These are phyloP conservation scores for Xylariaceae sp. DNA, from an alignment of 2,329 filamentous ascomycete genomes.

Conservation along the genomic window DNA sequence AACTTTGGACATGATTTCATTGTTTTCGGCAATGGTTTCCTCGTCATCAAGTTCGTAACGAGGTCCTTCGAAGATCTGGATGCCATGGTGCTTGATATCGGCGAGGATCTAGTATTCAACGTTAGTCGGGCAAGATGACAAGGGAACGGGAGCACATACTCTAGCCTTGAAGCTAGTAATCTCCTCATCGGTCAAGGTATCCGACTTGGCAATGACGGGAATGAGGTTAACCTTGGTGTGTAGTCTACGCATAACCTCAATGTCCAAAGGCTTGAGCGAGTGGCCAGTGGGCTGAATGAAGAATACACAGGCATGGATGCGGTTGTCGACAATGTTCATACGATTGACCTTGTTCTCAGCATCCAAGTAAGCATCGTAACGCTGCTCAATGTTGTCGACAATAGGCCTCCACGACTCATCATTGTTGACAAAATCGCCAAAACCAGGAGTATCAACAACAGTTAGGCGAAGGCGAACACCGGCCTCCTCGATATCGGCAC, in stretches of 20 bases:
- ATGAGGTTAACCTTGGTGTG: slow-evolving; percentile 99
- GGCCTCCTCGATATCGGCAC: slow-evolving; percentile 96
- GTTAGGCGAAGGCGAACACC: slow-evolving; percentile 94
- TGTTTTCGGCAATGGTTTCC: slow-evolving; percentile 99
- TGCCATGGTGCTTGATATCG: slow-evolving; percentile 94
- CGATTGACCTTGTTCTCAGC: slow-evolving; percentile 99
- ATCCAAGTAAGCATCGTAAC: slow-evolving; percentile 96
- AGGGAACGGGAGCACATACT: slow-evolving; percentile 55
- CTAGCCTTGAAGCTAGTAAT: slow-evolving; percentile 91
- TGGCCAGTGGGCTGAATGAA: slow-evolving; percentile 99
- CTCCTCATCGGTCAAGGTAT: slow-evolving; percentile 96
- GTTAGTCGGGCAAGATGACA: slow-evolving; percentile 4
- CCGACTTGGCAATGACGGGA: slow-evolving; percentile 96
- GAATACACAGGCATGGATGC: slow-evolving; percentile 97
- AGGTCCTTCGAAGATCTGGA: slow-evolving; percentile 98
- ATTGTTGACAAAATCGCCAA: slow-evolving; percentile 99
- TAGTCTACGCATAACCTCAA: slow-evolving; percentile 98
- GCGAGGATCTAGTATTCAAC: slow-evolving; percentile 69
- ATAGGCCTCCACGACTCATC: slow-evolving; percentile 99
- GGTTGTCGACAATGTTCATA: slow-evolving; percentile 99
- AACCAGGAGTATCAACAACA: slow-evolving; percentile 95
- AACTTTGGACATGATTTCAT: slow-evolving; percentile 99
- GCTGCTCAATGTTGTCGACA: slow-evolving; percentile 98
- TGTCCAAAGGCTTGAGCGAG: slow-evolving; percentile 96
- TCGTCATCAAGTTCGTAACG: slow-evolving; percentile 98